Conservation (phyloP, 805 yeast species). For the Spathaspora hagerdaliae region DNA sequence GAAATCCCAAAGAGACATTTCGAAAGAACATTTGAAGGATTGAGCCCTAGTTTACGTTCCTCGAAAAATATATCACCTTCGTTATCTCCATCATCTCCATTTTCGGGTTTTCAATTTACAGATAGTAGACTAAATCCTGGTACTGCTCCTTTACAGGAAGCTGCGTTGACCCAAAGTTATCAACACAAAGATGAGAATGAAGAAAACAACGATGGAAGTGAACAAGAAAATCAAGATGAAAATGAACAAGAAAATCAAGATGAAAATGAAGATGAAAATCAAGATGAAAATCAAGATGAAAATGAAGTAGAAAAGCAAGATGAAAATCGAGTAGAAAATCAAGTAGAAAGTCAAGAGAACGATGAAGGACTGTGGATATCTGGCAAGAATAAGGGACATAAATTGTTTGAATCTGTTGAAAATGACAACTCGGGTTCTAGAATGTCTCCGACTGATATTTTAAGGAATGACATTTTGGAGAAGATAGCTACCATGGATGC, state of each 20-base stretch:
- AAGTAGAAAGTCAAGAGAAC: constrained; percentile 23
- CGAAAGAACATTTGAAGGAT: not conserved
- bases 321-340: no score
- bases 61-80: no score
- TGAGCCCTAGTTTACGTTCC: no score
- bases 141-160: not conserved
- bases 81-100: not conserved
- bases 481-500: constrained; percentile 30
- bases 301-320: constrained; percentile 23
- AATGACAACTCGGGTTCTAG: no score
- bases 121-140: not conserved
- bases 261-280: constrained; percentile 10
- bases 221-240: constrained; percentile 6
- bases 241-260: constrained; percentile 5
- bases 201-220: no score
- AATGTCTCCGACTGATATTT: constrained; percentile 10
- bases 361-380: no score
- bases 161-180: no score
- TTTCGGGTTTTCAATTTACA: not conserved
- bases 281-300: constrained; percentile 10
- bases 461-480: constrained; percentile 20
- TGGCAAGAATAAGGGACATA: no score
- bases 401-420: no score
- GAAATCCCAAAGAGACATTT: not conserved
- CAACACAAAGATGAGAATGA: no score